These are phyloP conservation scores for Nemania serpens DNA, from an alignment of 2,329 filamentous ascomycete genomes.

Conservation along the genomic window DNA sequence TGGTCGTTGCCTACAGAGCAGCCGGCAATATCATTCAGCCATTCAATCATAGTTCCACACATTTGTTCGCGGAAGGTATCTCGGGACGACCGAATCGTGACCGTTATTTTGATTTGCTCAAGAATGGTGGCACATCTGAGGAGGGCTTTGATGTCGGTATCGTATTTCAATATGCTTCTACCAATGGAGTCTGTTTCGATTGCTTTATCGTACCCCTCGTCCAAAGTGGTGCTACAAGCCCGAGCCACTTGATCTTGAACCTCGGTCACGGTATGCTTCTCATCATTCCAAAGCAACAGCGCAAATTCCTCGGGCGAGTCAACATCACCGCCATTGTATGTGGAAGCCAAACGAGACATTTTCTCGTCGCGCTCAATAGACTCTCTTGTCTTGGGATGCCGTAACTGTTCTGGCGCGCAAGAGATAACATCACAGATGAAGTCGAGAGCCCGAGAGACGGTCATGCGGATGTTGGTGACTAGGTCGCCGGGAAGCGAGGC, in stretches of 20 bases:
- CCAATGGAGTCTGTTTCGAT: conserved; percentile 90
- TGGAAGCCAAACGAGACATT: conserved; percentile 74
- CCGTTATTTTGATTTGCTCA: conserved; percentile 93
- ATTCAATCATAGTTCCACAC: conserved; percentile 97
- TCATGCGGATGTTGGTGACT: conserved; percentile 77
- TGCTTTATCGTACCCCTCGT: conserved; percentile 74
- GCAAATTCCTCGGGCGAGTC: conserved; percentile 77
- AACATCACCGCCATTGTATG: conserved; percentile 72
- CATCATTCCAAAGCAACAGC: conserved; percentile 93
- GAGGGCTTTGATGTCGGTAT: conserved; percentile 71
- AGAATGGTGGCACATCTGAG: conserved; percentile 82
- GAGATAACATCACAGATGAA: conserved; percentile 98
- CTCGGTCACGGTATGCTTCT: conserved; percentile 95
- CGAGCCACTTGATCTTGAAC: conserved; percentile 88
- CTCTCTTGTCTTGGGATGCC: conserved; percentile 80
- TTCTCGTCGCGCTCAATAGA: conserved; percentile 82
- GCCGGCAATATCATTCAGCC: conserved; percentile 90
- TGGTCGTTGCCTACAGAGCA: conserved; percentile 83
- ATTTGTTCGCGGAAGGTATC: conserved; percentile 98
- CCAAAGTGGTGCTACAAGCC: conserved; percentile 75
- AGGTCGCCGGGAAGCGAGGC: conserved; percentile 74
- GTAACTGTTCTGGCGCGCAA: conserved; percentile 93
- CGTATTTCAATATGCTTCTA: conserved; percentile 81
- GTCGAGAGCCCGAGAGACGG: conserved; percentile 82
- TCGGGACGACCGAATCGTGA: conserved; percentile 89